Base-by-base conservation (phyloP, 1,284 basidiomycete genomes). In the Puccinia polysora region DNA sequence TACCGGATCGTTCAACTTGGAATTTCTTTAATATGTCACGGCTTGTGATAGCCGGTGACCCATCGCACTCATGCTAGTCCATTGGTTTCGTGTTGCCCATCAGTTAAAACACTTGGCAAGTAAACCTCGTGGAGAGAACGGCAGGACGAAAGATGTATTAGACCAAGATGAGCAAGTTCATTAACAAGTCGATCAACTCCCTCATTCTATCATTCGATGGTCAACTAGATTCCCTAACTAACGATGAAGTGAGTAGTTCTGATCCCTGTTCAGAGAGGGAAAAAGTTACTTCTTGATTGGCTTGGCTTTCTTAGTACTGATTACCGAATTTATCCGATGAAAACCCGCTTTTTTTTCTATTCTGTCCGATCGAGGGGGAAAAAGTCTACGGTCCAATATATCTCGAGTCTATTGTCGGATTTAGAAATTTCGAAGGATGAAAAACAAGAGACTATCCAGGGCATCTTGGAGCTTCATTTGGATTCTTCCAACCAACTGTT, bases 401-500 rank as follows among this genome's bases (percentile, higher is more conserved):
- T 70, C 28, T 34, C 30, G 20, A 40, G 60, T 38, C 40, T 70
- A 49, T 34, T 70, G 8, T 49, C 55, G 4, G 56, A 70, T 60
- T 45, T 23, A 25, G 30, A 60, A 4, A 70, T 70, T 14, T 1
- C 40, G 2, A 38, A 52, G 18, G 67, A 70, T 52, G 67, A 70
- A 28, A 60, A 70, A 23, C 55, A 40, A 34, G 67, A 70, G 23
- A 70, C 67, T 18, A 70, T 70, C 20, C 55, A 52, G n/a, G 67
- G 67, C 23, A 70, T 70, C n/a, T 50, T 70, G 14, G 67, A 70
- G 20, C 67, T 70, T 49, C 43, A 70, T 59, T 20, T 49, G 14
- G 65, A 59, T 59, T 43, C 43, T 2, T 63, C 60, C 20, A 43
- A 38, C 8, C 34, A 32, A 2, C 55, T 25, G 30, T 12, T 10